Base-by-base conservation (phyloP, 1,139 yeast genomes). In the Lodderomyces parapsilosis region DNA sequence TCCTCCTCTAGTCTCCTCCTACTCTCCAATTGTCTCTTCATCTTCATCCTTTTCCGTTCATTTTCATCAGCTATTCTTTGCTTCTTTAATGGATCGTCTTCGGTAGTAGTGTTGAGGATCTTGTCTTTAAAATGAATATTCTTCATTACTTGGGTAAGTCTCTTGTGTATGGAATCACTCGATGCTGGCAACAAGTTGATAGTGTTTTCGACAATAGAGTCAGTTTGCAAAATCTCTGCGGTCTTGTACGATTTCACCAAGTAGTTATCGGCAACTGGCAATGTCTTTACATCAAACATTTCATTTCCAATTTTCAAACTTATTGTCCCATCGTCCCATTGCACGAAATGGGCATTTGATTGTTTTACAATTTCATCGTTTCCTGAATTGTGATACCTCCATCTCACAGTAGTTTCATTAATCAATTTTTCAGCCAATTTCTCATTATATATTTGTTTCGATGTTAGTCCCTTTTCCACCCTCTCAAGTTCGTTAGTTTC, bases 281-380 rank as follows among this genome's bases (percentile, higher is more conserved):
- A 75, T 18, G 78, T 69, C 46, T 80, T 74, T 45, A 88, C 83
- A 59, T 91, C 98, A 56, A 91, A 93, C 53, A 86, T 76, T 63
- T 93, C 99, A 40, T 74, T 76, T 15, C 99, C 99, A 37, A 94
- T 69, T 56, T 89, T 91, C 49, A 93, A 69, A 2, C 97, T 89
- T 50, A 84, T 64, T 4, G 87, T 74, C 0, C 99, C 99, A 63
- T 93, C 98, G 45, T 86, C 85, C 99, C 99, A 93, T 60, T 87
- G 85, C 24, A 93, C 78, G 46, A 91, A 83, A 58, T 93, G 90
- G 3, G 97, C 84, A 58, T 93, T 93, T 6, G 96, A 85, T 60
- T 90, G 96, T 56, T 87, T 87, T 55, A 77, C 77, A 51, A 86
- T 80, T 44, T 78, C 83, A 48, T 73, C 77, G 45, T 82, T 75